Conservation (phyloP, 1,284 basidiomycete species). For the Malassezia pachydermatis region DNA sequence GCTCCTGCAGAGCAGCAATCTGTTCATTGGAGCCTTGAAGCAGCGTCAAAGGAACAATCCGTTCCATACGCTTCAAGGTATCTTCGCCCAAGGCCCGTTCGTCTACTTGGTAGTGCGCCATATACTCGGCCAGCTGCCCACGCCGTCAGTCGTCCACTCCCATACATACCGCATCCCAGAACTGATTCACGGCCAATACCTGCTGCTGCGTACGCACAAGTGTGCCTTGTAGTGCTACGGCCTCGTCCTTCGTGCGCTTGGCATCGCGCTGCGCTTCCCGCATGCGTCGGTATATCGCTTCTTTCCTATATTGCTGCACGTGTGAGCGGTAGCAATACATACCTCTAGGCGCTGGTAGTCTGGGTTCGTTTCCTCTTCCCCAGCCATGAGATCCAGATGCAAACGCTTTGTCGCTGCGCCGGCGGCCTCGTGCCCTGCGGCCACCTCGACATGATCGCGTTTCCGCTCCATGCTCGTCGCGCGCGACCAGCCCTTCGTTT, state of each 20-base stretch:
- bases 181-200: constrained; percentile 24
- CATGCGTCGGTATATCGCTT: constrained; percentile 39
- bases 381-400: constrained; percentile 19
- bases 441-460: constrained; percentile 20
- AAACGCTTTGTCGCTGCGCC: constrained; percentile 10
- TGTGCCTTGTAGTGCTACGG: constrained; percentile 14
- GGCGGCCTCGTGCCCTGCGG: constrained; percentile 6
- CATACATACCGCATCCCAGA: constrained; percentile 25
- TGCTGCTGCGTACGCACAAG: constrained; percentile 23
- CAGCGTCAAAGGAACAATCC: constrained; percentile 1
- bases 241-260: constrained; percentile 17
- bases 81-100: too few species aligned
- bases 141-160: neutral
- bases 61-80: too few species aligned
- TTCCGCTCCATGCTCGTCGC: constrained; percentile 26
- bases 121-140: neutral
- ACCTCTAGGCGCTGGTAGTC: constrained; percentile 26
- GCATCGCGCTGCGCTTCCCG: constrained; percentile 32
- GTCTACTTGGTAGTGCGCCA: too few species aligned
- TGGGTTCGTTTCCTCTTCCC: constrained; percentile 22
- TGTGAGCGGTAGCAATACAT: constrained; percentile 19
- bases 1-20: neutral
- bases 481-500: constrained; percentile 2
- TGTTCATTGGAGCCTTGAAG: neutral
- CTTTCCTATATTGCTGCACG: constrained; percentile 34